Evolutionary conservation across 2,329 filamentous ascomycete species (phyloP).

Genomic region (Aspergillus caelatus): DNA sequence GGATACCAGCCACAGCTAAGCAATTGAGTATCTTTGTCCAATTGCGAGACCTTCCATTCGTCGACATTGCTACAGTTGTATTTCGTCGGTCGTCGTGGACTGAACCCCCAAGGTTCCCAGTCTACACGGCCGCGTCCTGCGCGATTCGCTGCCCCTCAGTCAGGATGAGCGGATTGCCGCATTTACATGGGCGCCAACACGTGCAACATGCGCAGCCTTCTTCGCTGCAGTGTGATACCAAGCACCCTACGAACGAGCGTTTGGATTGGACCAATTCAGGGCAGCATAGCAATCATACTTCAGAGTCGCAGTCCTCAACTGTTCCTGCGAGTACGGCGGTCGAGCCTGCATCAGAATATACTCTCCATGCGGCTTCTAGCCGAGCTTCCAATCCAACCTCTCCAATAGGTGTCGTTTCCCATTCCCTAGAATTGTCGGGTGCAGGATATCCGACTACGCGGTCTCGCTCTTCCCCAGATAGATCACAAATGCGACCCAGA

Average conservation of each 20-base stretch:
- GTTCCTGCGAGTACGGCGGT: background rate
- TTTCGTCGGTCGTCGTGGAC: background rate
- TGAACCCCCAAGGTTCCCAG: background rate
- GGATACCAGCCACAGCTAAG: background rate
- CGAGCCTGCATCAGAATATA: background rate
- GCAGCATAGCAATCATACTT: background rate
- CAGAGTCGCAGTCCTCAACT: background rate
- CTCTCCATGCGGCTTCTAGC: background rate
- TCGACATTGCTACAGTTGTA: background rate
- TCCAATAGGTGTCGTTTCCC: background rate
- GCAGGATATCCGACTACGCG: background rate
- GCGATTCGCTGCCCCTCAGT: conserved; percentile 4
- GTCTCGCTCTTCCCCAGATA: background rate
- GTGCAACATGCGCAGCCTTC: conserved; percentile 22
- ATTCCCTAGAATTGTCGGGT: background rate
- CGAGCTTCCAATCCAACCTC: background rate
- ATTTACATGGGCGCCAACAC: conserved; percentile 20
- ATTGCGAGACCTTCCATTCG: background rate
- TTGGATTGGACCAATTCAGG: background rate
- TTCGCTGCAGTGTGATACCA: conserved; percentile 24
- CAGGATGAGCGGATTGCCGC: conserved; percentile 17
- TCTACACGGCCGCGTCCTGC: conserved; percentile 10
- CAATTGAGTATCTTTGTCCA: background rate
- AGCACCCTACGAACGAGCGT: conserved; percentile 7
- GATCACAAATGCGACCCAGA: background rate